Base-by-base conservation (phyloP, 129 eudicot genomes). In the Helichrysum umbraculigerum region DNA sequence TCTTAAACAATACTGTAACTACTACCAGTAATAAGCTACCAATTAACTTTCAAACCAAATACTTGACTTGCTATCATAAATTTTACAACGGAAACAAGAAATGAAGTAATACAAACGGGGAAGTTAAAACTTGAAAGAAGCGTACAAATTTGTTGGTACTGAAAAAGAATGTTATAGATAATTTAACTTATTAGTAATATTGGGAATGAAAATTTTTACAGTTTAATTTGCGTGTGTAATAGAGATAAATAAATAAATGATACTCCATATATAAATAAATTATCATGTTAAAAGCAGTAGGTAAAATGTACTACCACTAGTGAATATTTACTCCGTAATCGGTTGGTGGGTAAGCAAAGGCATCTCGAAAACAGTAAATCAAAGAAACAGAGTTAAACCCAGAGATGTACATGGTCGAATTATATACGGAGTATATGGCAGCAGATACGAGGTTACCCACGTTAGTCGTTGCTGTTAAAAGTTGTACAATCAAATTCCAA, bases 401-500 rank as follows among this genome's bases (percentile, higher is more conserved):
- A 90, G 88, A 85, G 87, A 78, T 90, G 96, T 89, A 89, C 91
- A 78, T 41, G 66, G 60, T 51, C 82, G 54, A 81, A 67, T 84
- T 74, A 34, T 79, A 79, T 76, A n/a, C n/a, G n/a, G n/a, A n/a
- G n/a, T n/a, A 37, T 81, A 83, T 89, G 96, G 89, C 92, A 92
- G 79, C 89, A 59, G 56, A 60, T 83, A 79, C 92, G 81, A 89
- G 85, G 93, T 85, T 86, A 90, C 83, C 88, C 93, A 84, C 84
- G 96, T 87, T 91, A 68, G 67, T 83, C 70, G 41, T 80, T 67
- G 84, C 88, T 83, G 89, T 87, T 78, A 87, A 86, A 87, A 76
- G 42, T 64, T 73, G 52, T 37, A 64, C 59, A 41, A 44, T 66
- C 68, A 19, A 71, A 42, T 16, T 62, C 61, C 20, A 60, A 66